Evolutionary conservation across 176 grass and related monocot genomes (phyloP).

Genomic region (Aegilops bicornis): DNA sequence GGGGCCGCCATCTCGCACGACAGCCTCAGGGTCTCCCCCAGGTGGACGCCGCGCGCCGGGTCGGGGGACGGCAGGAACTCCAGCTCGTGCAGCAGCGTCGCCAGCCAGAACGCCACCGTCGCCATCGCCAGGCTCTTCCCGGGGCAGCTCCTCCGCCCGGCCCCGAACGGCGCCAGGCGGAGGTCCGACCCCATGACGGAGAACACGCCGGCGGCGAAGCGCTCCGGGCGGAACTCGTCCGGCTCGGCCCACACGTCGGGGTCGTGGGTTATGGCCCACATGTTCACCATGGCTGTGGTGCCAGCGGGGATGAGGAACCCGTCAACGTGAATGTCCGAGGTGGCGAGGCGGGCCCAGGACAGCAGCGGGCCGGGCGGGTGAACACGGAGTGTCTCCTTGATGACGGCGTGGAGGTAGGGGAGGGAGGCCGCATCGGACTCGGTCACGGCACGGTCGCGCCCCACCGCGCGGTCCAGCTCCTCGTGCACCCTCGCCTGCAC

Average conservation of each 20-base stretch:
- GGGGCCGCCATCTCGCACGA: slow-evolving; percentile 88
- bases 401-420: slow-evolving; percentile 73
- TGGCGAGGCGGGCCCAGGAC: slow-evolving; percentile 83
- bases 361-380: slow-evolving; percentile 94
- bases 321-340: slow-evolving; percentile 59
- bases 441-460: slow-evolving; percentile 22
- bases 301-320: slow-evolving; percentile 63
- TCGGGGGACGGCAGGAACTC: slow-evolving; percentile 23
- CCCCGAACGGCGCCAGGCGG: slow-evolving; percentile 78
- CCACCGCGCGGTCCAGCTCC: slow-evolving; percentile 71
- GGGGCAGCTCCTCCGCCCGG: slow-evolving; percentile 70
- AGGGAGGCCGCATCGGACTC: slow-evolving; percentile 43
- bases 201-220: slow-evolving; percentile 44
- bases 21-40: slow-evolving; percentile 74
- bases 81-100: slow-evolving; percentile 75
- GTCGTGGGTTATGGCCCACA: slow-evolving; percentile 96
- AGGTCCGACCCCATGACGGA: slow-evolving; percentile 58
- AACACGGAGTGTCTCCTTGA: slow-evolving; percentile 76
- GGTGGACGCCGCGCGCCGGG: slow-evolving; percentile 17
- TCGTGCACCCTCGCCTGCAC: slow-evolving; percentile 68
- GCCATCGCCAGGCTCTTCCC: slow-evolving; percentile 87
- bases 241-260: slow-evolving; percentile 59
- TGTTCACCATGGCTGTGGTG: slow-evolving; percentile 97
- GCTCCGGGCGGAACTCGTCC: slow-evolving; percentile 43
- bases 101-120: slow-evolving; percentile 77